These are phyloP conservation scores for Lepidium sativum DNA, from an alignment of 345 rosid species.

Conservation along the genomic window DNA sequence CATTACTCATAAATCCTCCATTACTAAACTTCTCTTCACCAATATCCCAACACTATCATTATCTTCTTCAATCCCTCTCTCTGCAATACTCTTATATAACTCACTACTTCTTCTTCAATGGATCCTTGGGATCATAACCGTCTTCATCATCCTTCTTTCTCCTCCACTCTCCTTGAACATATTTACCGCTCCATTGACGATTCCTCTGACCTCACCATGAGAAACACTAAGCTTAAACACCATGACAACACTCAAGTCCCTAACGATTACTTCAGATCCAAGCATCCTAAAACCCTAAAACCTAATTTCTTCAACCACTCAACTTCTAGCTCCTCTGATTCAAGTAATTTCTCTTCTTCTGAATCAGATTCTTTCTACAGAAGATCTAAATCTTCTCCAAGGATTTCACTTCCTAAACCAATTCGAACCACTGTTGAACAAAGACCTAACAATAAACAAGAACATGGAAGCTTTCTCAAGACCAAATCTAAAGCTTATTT, in stretches of 20 bases:
- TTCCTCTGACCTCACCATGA: conserved; percentile 21
- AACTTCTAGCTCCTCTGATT: conserved; percentile 66
- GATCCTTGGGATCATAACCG: conserved; percentile 32
- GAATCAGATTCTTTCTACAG: conserved; percentile 49
- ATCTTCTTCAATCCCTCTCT: background rate
- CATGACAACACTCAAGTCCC: conserved; percentile 13
- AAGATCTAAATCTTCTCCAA: conserved; percentile 14
- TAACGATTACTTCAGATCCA: conserved; percentile 25
- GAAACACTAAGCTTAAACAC: background rate
- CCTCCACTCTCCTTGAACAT: conserved; percentile 62
- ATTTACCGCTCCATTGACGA: conserved; percentile 70
- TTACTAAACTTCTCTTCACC: conserved; percentile 19
- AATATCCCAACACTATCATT: conserved; percentile 25
- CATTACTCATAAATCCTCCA: conserved; percentile 12
- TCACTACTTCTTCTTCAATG: conserved; percentile 17
- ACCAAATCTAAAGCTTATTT: conserved; percentile 70
- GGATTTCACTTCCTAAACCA: conserved; percentile 34
- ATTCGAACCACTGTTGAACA: conserved; percentile 42
- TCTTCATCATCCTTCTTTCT: conserved; percentile 52
- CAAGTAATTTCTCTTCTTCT: conserved; percentile 72
- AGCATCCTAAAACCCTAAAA: background rate
- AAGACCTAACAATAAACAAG: conserved; percentile 9
- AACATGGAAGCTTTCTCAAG: conserved; percentile 42
- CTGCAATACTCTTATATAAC: conserved; percentile 2
- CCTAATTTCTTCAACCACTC: conserved; percentile 39